Base-by-base conservation (phyloP, 2,329 filamentous ascomycete species). In the Colletotrichum sp. region DNA sequence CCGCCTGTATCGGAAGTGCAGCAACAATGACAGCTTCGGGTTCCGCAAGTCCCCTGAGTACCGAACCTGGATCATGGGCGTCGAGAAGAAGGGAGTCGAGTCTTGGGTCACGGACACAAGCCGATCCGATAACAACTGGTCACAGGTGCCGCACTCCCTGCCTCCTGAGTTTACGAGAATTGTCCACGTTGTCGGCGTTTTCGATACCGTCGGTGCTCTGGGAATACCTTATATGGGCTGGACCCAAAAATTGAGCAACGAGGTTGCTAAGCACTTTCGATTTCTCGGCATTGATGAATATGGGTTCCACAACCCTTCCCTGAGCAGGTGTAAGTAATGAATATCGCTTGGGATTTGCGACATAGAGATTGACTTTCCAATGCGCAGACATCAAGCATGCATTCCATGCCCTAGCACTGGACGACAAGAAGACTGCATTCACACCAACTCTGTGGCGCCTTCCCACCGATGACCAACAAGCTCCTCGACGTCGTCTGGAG, bases 141-240 rank as follows among this genome's bases (percentile, higher is more conserved):
- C 8, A 1, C 36, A 59, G 7, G 34, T 52, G 9, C 32, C 63
- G 0, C 73, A 76, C 8, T 24, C 6, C 1, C 44, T 76, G 13
- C 73, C 73, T 8, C 32, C 73, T 5, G 69, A 76, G 5, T 76
- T 21, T 1, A 68, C 39, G 2, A 68, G 73, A 32, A 9, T 68
- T 2, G 3, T 77, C 9, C 60, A 77, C 3, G 70, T 65, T 3
- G 63, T 77, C 2, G 76, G 74, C 1, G 76, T 77, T 5, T 77
- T 76, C 39, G 76, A 77, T 2, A 77, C 75, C 4, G 76, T 77
- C 4, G 76, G 76, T 3, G 71, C 75, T 7, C 21, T 77, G 34
- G 76, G 76, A 5, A 34, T 77, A 1, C 75, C 76, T 0, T 66
- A 66, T 4, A 39, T 68, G 15, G 12, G 2, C 15, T 18, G 10